Evolutionary conservation across 2,329 filamentous ascomycete species (phyloP), one percentile per base, ranked within the genome.

Genomic region (Colletotrichum gloeosporioides): DNA sequence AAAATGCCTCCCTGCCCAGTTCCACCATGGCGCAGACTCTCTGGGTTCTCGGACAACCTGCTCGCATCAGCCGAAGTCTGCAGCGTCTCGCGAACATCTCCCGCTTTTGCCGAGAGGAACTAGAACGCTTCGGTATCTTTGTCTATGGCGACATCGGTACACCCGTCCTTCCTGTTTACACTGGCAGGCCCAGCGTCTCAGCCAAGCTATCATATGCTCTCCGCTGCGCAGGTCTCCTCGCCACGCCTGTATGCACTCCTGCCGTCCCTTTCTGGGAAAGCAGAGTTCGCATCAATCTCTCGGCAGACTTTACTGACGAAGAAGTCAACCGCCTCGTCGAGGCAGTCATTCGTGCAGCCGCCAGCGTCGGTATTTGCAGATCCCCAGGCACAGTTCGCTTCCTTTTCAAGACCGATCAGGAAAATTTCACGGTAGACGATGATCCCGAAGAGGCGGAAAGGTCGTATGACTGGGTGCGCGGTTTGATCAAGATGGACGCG

Each of bases 251-350:
- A 0, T 72, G 71, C 9, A 65, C 77, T 8, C 77, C 77, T 1
- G 75, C 75, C 1, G 77, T 78, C 4, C 75, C 77, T 1, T 77
- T 75, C n/a, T 79, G 77, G 78, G 73, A 78, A 32, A 75, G 77
- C 25, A 74, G 78, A 18, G 78, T 79, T 7, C 73, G 75, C 6
- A 53, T 78, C 59, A 75, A 78, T 29, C 69, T 78, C 15, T 78
- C 77, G 8, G 77, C 77, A 6, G 77, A 76, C 8, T 65, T 74
- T 10, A 69, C 63, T 1, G 68, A 74, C 18, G 61, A 73, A 1
- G 72, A 78, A 12, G 73, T 77, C 6, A 62, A 75, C 22, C 61
- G 22, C 4, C 70, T 77, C 3, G 32, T 78, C 16, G 36, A 66
- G 16, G 57, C 69, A 6, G 44, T 78, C 25, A 61, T 77, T 29